Evolutionary conservation across 2,329 filamentous ascomycete genomes (phyloP).

Genomic region (Phialophora expanda): DNA sequence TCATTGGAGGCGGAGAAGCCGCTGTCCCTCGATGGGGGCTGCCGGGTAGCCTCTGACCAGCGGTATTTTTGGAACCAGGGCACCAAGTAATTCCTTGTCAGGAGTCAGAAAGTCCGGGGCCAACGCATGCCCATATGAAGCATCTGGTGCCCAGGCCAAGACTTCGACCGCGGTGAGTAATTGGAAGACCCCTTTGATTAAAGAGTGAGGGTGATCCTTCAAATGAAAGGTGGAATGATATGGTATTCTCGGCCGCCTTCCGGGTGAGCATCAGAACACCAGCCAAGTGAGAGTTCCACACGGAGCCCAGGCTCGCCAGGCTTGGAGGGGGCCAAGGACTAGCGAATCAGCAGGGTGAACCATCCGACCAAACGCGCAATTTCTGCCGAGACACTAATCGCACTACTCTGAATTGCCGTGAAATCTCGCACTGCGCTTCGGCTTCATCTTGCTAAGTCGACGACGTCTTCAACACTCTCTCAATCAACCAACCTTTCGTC

Average conservation of each 20-base stretch:
- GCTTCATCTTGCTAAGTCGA: conserved; percentile 18
- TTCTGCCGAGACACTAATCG: conserved; percentile 22
- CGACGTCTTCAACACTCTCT: conserved; percentile 22
- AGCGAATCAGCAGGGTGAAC: not conserved
- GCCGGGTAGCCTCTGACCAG: conserved; percentile 18
- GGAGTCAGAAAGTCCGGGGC: conserved; percentile 17
- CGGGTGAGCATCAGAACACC: not conserved
- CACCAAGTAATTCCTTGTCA: conserved; percentile 16
- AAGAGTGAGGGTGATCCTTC: not conserved
- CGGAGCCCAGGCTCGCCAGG: not conserved
- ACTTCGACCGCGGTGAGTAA: not conserved
- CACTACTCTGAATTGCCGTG: conserved; percentile 11
- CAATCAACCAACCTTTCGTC: conserved; percentile 28
- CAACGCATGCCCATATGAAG: conserved; percentile 13
- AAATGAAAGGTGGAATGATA: conserved; percentile 25
- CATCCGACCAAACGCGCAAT: not conserved
- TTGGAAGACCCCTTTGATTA: conserved; percentile 3
- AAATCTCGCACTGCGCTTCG: too few species aligned
- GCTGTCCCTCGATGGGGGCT: not conserved
- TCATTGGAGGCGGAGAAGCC: not conserved
- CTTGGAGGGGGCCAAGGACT: not conserved
- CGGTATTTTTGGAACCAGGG: conserved; percentile 26
- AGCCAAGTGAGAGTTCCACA: not conserved
- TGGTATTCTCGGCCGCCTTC: conserved; percentile 3
- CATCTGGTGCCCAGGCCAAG: not conserved